phyloP scores from a whole-genome alignment of 2,329 filamentous ascomycete species.

The Paecilomyces sp. region DNA sequence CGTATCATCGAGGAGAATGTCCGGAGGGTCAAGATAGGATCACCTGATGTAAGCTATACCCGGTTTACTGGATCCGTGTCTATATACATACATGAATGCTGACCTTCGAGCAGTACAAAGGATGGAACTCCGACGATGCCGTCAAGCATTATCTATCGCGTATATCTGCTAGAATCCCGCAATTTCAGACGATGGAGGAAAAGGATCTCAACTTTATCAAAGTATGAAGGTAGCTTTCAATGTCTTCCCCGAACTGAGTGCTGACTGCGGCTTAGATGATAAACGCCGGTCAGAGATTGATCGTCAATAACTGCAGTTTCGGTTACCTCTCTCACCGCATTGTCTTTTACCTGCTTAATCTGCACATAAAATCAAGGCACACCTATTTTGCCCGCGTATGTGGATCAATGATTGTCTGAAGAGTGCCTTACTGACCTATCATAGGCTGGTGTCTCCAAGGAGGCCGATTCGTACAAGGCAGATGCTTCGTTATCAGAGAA shows the following conservation, averaged over 20 bases:
- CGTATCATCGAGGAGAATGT: constrained; percentile 94
- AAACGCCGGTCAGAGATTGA: constrained; percentile 86
- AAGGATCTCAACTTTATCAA: constrained; percentile 94
- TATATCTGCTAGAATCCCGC: constrained; percentile 86
- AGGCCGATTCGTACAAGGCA: constrained; percentile 85
- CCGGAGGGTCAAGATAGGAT: constrained; percentile 93
- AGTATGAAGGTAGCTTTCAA: constrained; percentile 19
- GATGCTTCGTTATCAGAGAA: constrained; percentile 78
- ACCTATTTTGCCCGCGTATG: constrained; percentile 79
- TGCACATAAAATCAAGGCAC: constrained; percentile 90
- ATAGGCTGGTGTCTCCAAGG: constrained; percentile 69
- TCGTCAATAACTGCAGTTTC: constrained; percentile 95
- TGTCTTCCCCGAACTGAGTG: background rate
- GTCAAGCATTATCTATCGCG: constrained; percentile 84
- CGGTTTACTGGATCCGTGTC: constrained; percentile 3
- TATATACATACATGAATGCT: constrained; percentile 1
- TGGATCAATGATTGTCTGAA: background rate
- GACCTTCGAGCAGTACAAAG: constrained; percentile 59
- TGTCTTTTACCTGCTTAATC: constrained; percentile 94
- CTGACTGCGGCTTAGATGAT: constrained; percentile 60
- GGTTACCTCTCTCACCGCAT: constrained; percentile 95
- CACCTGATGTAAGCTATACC: constrained; percentile 67
- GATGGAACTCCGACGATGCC: constrained; percentile 87
- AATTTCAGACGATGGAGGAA: constrained; percentile 96
- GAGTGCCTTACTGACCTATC: constrained; percentile 10